Conservation (phyloP, 345 rosid genomes). For the Punica granatum region DNA sequence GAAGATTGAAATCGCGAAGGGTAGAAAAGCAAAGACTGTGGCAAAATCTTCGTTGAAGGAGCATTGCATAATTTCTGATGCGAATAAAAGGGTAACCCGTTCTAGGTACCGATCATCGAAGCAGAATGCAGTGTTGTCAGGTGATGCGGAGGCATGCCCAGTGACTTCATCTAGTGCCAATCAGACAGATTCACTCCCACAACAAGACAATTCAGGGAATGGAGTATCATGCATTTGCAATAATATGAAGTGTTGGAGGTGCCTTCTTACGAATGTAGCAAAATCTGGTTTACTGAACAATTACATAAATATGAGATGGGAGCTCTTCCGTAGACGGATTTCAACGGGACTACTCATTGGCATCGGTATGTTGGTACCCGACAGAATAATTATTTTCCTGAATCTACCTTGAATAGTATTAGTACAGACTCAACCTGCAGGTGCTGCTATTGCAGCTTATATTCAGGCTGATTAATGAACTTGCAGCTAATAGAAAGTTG, state of each 20-base stretch:
- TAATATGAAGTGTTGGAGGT: constrained; percentile 46
- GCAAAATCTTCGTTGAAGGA: constrained; percentile 32
- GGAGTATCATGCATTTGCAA: constrained; percentile 48
- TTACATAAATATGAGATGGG: constrained; percentile 52
- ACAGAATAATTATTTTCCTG: not conserved
- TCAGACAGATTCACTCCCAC: constrained; percentile 22
- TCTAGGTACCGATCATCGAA: constrained; percentile 55
- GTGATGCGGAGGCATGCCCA: constrained; percentile 20
- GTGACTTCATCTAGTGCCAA: constrained; percentile 18
- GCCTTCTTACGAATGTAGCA: constrained; percentile 35
- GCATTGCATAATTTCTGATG: constrained; percentile 30
- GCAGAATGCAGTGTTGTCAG: constrained; percentile 22
- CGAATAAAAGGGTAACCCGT: constrained; percentile 55
- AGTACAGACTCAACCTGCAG: not conserved
- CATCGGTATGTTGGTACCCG: constrained; percentile 39
- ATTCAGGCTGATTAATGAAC: not conserved
- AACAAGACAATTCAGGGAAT: constrained; percentile 17
- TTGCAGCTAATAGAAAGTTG: not conserved
- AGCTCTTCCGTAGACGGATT: constrained; percentile 54
- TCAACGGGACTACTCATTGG: constrained; percentile 44
- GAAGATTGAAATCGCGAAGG: constrained; percentile 10
- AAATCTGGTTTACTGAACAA: constrained; percentile 42
- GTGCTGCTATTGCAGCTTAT: not conserved
- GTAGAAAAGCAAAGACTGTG: constrained; percentile 26
- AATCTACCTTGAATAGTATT: not conserved